Evolutionary conservation across 2,329 filamentous ascomycete species (phyloP), one percentile per base, ranked within the genome.

Genomic region (Aspergillus floridensis): DNA sequence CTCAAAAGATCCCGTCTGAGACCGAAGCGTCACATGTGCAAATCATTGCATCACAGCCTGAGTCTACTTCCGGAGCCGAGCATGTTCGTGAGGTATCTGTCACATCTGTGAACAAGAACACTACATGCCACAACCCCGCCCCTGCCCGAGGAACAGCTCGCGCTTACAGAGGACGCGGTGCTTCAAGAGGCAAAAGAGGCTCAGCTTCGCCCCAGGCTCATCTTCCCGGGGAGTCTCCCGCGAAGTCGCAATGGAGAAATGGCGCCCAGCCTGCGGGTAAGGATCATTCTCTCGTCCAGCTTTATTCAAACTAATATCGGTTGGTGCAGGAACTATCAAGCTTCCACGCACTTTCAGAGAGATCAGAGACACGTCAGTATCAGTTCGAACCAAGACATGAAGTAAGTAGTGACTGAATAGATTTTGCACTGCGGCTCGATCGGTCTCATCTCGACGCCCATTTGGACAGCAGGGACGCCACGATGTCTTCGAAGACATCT

Each of bases 401-500:
- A 22, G 14, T 14, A 3, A 6, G 10, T 35, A 8, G 12, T 59
- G 3, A 31, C 19, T 48, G 12, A 26, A 4, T 38, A 70, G 69
- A 10, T 66, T 71, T 19, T 63, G 60, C 10, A 61, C 61, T n/a
- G 57, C 53, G 38, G 67, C 67, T 35, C 67, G 62, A 29, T 51
- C 51, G 2, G 14, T 52, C 19, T 56, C 53, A 1, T 51, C 47
- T 10, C 57, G 55, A 31, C 63, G 51, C 6, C 31, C 46, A 6
- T n/a, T 41, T 7, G 26, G 2, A n/a, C 38, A 49, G 12, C 58
- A 63, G 46, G 60, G 62, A 14, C 58, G 65, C 11, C 59, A 62
- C 49, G 64, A 70, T 51, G 64, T 68, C 5, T 70, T 74, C 29
- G 65, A 70, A 8, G 63, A 67, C 7, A 70, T 74, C 32, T 61